These are phyloP conservation scores for Penicillium manginii DNA, from an alignment of 495 filamentous ascomycete genomes.

Conservation along the genomic window DNA sequence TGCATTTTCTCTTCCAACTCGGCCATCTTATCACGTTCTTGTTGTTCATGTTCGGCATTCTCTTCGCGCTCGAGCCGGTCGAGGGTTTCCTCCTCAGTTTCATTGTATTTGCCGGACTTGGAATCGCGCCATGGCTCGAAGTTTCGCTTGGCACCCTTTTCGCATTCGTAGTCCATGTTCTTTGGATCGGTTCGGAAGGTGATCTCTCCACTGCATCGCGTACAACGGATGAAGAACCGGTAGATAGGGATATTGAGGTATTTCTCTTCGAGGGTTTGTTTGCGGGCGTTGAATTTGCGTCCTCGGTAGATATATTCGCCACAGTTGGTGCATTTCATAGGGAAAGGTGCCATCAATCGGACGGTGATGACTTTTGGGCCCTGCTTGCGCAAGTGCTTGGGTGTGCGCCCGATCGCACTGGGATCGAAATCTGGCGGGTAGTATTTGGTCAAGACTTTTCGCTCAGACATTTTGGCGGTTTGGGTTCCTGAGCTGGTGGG, in stretches of 20 bases:
- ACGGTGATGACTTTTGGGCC: constrained; percentile 86
- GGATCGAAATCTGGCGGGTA: constrained; percentile 99
- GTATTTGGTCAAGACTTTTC: constrained; percentile 84
- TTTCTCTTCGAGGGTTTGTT: constrained; percentile 89
- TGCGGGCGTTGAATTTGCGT: constrained; percentile 95
- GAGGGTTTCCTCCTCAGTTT: constrained; percentile 87
- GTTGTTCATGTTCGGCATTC: constrained; percentile 55
- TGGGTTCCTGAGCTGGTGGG: neutral
- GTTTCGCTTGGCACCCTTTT: constrained; percentile 86
- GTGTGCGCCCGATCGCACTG: constrained; percentile 72
- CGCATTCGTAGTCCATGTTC: constrained; percentile 89
- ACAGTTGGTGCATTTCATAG: constrained; percentile 88
- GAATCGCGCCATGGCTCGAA: constrained; percentile 84
- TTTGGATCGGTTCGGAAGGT: constrained; percentile 95
- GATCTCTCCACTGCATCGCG: constrained; percentile 85
- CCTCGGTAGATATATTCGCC: constrained; percentile 98
- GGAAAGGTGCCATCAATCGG: constrained; percentile 96
- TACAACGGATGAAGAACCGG: constrained; percentile 95
- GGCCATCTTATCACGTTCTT: constrained; percentile 73
- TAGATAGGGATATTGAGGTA: constrained; percentile 90
- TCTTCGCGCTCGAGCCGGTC: constrained; percentile 82
- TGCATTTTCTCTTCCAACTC: constrained; percentile 81
- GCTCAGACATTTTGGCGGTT: constrained; percentile 77
- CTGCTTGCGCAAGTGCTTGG: constrained; percentile 59
- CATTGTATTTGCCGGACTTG: constrained; percentile 54